Evolutionary conservation across 306 rosid genomes (phyloP).

Genomic region (Acacia crassicarpa): DNA sequence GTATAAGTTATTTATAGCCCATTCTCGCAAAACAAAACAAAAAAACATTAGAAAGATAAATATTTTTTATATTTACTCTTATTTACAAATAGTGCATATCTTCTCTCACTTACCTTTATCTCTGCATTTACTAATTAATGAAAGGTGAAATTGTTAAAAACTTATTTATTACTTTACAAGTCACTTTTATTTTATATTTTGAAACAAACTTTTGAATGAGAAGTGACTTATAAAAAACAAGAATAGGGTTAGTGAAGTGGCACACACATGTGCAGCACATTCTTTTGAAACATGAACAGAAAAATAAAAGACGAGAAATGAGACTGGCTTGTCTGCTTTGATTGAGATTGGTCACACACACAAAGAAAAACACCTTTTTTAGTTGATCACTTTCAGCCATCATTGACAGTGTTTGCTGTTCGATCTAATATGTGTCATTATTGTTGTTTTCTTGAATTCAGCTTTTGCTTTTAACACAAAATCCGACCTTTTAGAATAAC

Average conservation of each 20-base stretch:
- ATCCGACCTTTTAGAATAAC: conserved; percentile 45
- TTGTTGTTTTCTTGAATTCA: conserved; percentile 28
- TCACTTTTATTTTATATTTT: too few relatives aligned
- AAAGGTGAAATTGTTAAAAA: too few relatives aligned
- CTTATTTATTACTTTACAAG: too few relatives aligned
- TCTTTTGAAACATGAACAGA: conserved; percentile 26
- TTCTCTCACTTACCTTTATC: too few relatives aligned
- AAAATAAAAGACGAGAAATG: conserved; percentile 1
- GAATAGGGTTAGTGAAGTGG: neutral
- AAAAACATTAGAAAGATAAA: too few relatives aligned
- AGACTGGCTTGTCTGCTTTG: conserved; percentile 35
- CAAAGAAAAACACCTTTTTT: conserved; percentile 36
- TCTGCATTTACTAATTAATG: too few relatives aligned
- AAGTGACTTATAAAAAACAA: too few relatives aligned
- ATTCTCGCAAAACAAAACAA: too few relatives aligned
- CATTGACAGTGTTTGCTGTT: conserved; percentile 37
- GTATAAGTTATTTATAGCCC: too few relatives aligned
- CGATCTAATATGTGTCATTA: neutral
- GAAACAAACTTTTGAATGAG: too few relatives aligned
- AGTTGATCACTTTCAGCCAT: conserved; percentile 50
- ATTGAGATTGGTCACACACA: conserved; percentile 44
- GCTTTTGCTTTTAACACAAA: conserved; percentile 45
- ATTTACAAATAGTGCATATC: too few relatives aligned
- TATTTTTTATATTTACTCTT: too few relatives aligned
- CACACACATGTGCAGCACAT: conserved; percentile 42